Base-by-base conservation (phyloP, 441 rosid species). In the Eugenia klotzschiana region DNA sequence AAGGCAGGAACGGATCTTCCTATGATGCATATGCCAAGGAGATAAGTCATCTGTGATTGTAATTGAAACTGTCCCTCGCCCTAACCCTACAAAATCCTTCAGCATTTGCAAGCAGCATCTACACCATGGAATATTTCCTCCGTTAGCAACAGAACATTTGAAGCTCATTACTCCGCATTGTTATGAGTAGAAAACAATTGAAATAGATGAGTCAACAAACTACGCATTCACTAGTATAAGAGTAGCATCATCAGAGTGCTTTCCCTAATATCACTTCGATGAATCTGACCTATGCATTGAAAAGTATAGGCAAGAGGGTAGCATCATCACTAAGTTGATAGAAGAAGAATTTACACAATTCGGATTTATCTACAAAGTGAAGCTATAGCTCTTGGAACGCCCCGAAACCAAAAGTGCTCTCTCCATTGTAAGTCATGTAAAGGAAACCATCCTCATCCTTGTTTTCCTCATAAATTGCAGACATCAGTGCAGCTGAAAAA, bases 381-480 rank as follows among this genome's bases (percentile, higher is more conserved):
- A 13, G n/a, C 58, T 58, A 79, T 79, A 74, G 85, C 83, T 51
- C 60, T 79, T 74, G 85, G 55, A 11, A 27, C 13, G 22, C 23
- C 43, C 22, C 22, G 2, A 80, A 89, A 54, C 96, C 96, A 18
- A 92, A 93, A 60, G 94, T 92, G 88, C 91, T 93, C 85, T 93
- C 96, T 83, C 96, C 94, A 82, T 93, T 93, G 89, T 93, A 93
- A 56, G 92, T 90, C 92, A 92, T 90, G 91, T 93, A 93, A 72
- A 93, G 94, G 87, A 93, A 93, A 14, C 94, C 94, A 73, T 93
- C 96, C 85, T 92, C 94, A 54, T 92, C 94, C 82, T 91, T 92
- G 86, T 93, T 91, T 79, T 92, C 94, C 84, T 92, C 94, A 9
- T 92, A 91, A 72, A 91, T 87, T 43, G 93, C 89, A 85, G 94